Evolutionary conservation across 176 grass and related monocot species (phyloP).

Genomic region (Paspalum vaginatum): DNA sequence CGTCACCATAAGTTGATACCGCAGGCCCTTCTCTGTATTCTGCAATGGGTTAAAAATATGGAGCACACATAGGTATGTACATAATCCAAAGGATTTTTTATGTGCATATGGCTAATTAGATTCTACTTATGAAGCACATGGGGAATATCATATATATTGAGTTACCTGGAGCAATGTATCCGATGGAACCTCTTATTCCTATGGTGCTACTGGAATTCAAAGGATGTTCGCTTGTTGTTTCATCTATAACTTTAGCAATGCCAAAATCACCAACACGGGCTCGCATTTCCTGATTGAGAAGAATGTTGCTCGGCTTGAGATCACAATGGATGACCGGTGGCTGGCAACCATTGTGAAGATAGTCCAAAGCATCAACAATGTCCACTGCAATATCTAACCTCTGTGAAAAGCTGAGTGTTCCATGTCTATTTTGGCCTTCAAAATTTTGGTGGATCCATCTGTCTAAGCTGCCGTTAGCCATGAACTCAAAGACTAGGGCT

Average conservation of each 20-base stretch:
- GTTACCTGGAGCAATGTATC: conserved; percentile 59
- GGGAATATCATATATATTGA: background rate
- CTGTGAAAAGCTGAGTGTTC: conserved; percentile 19
- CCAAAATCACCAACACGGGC: conserved; percentile 59
- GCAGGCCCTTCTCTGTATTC: conserved; percentile 15
- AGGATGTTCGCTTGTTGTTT: background rate
- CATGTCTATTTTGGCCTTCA: too few relatives aligned
- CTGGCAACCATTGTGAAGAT: conserved; percentile 34
- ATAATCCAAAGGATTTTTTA: too few relatives aligned
- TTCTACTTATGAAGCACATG: background rate
- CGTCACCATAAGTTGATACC: conserved; percentile 6
- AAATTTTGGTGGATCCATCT: conserved; percentile 36
- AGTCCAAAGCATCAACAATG: conserved; percentile 35
- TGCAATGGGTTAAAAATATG: background rate
- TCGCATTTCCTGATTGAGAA: conserved; percentile 52
- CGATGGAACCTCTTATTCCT: conserved; percentile 52
- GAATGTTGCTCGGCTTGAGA: conserved; percentile 66
- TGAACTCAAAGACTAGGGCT: conserved; percentile 38
- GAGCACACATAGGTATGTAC: background rate
- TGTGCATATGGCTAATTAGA: background rate
- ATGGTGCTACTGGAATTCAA: conserved; percentile 22
- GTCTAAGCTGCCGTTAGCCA: conserved; percentile 42
- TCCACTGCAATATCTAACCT: conserved; percentile 21
- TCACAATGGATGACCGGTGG: conserved; percentile 56
- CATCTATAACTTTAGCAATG: conserved; percentile 43